Evolutionary conservation across 805 yeast genomes (phyloP), one percentile per base, ranked within the genome.

Genomic region (Saccharomycopsis fibuligera): DNA sequence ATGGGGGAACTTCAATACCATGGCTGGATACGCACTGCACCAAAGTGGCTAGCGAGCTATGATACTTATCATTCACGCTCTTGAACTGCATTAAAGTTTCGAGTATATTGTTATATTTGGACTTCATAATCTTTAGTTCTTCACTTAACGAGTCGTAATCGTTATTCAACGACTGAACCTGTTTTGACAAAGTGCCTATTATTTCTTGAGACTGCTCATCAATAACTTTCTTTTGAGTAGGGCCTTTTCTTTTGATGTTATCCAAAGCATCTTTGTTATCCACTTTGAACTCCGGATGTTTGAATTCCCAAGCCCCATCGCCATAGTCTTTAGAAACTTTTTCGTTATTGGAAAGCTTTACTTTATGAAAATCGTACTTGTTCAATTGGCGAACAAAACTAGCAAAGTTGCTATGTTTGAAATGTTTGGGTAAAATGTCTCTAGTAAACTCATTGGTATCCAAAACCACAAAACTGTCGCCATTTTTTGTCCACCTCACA

Each of bases 311-410:
- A 19, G 90, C 81, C 63, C 83, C 79, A 49, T 82, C 88, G 35
- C 89, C 86, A 58, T 81, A 80, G 50, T 79, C 78, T 43, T 61
- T 61, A 24, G 44, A 25, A 51, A 60, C 62, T 57, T 74, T 75
- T 53, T 78, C 85, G 56, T 81, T 89, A 50, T 72, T 76, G 36
- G 85, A 70, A 41, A 79, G 72, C 62, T 91, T 86, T 40, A 93
- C 95, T 68, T 93, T 93, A 71, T 93, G 99, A 70, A 93, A 93
- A 66, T 91, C 99, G 62, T 93, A 93, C 66, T 93, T 93, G 73
- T 93, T 93, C 59, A 93, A 72, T 63, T 93, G 99, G 41, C 99
- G 77, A 19, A 91, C 98, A 68, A 91, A 91, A 57, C 90, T 79
- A 33, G 98, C 91, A 68, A 91, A 93, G 68, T 93, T 93, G 50